These are phyloP conservation scores for Fusarium robinianum DNA, from an alignment of 2,329 filamentous ascomycete species.

Conservation along the genomic window DNA sequence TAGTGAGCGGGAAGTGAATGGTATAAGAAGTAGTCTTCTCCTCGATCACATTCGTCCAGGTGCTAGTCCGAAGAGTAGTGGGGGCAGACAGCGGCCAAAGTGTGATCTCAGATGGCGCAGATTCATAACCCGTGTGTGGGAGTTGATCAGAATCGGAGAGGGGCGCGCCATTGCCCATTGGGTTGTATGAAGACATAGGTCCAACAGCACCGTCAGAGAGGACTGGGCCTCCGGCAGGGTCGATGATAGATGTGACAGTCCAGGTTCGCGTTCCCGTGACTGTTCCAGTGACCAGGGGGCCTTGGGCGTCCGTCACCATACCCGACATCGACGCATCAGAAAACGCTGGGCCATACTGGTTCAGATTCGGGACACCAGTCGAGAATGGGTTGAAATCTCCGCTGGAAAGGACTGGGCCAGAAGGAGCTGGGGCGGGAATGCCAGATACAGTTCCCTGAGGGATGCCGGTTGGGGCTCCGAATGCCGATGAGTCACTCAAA, in stretches of 20 bases:
- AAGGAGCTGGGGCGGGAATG: conserved; percentile 16
- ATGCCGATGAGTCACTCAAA: conserved; percentile 31
- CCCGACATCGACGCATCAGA: conserved; percentile 26
- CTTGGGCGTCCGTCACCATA: conserved; percentile 22
- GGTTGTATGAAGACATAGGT: conserved; percentile 24
- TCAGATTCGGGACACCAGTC: conserved; percentile 30
- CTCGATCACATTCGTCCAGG: conserved; percentile 46
- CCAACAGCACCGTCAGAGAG: conserved; percentile 24
- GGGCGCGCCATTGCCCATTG: conserved; percentile 18
- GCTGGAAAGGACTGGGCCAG: conserved; percentile 22
- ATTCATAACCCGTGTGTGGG: conserved; percentile 33
- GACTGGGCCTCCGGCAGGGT: conserved; percentile 27
- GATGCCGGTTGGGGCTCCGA: conserved; percentile 21
- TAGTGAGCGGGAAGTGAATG: conserved; percentile 46
- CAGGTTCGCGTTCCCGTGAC: conserved; percentile 31
- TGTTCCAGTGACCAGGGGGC: conserved; percentile 23
- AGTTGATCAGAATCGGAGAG: conserved; percentile 20
- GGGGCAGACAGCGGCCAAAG: conserved; percentile 32
- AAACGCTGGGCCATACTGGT: conserved; percentile 32
- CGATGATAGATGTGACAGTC: conserved; percentile 33
- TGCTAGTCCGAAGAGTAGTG: conserved; percentile 42
- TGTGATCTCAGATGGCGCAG: conserved; percentile 25
- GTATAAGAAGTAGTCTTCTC: conserved; percentile 48
- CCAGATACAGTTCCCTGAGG: conserved; percentile 25
- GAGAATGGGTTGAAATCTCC: conserved; percentile 8